Percentiles rank a stretch among this genome's conserved stretches.
Evolutionary conservation across 208 protist genomes (phyloP).

Genomic region (Trypanosomatidae sp.): DNA sequence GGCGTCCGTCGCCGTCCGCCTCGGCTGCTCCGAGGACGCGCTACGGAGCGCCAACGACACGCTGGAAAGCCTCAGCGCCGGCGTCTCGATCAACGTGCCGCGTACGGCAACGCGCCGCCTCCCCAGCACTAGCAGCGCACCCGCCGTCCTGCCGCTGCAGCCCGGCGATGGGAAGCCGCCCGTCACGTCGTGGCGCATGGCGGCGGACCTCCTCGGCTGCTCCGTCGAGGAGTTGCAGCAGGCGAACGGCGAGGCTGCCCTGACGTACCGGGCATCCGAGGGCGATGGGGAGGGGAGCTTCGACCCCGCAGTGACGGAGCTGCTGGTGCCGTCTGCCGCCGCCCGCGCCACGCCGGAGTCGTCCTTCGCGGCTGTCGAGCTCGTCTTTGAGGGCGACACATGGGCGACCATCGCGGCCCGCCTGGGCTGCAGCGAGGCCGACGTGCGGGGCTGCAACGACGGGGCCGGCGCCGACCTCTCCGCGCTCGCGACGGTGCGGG

Average conservation of each 20-base stretch:
- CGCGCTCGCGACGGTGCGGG: conserved; percentile 23
- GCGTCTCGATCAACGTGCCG: conserved; percentile 56
- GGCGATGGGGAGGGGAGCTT: conserved; percentile 46
- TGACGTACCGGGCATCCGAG: conserved; percentile 40
- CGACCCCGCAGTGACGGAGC: conserved; percentile 48
- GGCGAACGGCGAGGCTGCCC: conserved; percentile 58
- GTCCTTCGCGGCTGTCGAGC: conserved; percentile 62
- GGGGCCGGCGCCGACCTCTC: conserved; percentile 10
- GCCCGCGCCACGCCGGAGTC: conserved; percentile 26
- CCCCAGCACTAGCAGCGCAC: conserved; percentile 46
- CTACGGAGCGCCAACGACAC: conserved; percentile 49
- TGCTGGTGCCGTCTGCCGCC: conserved; percentile 62
- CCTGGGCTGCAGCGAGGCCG: conserved; percentile 50
- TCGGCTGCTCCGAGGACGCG: conserved; percentile 55
- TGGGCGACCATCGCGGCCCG: conserved; percentile 50
- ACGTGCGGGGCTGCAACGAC: conserved; percentile 47
- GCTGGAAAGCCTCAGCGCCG: conserved; percentile 31
- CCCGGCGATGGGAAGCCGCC: conserved; percentile 18
- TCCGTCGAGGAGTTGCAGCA: conserved; percentile 86
- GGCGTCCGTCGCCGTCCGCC: conserved; percentile 43
- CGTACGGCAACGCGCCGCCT: conserved; percentile 41
- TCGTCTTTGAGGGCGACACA: conserved; percentile 59
- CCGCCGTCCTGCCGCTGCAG: conserved; percentile 49
- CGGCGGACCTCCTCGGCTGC: conserved; percentile 73
- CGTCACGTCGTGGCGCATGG: conserved; percentile 59